Conservation (phyloP, 164 flowering plant species). For the Chimonanthus salicifolius region DNA sequence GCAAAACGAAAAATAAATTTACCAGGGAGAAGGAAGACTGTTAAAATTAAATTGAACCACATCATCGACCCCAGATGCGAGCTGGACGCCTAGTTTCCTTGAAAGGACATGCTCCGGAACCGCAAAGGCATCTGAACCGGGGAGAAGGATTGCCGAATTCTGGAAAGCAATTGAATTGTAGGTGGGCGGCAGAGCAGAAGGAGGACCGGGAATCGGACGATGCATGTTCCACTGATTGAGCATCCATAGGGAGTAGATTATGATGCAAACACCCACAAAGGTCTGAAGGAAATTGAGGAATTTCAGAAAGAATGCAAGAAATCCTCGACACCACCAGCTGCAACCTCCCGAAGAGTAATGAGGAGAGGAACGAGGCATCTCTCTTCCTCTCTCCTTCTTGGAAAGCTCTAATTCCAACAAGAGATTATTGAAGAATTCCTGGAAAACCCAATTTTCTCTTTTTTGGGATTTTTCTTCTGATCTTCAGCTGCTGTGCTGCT, state of each 20-base stretch:
- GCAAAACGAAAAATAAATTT: background rate
- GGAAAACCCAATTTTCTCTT: background rate
- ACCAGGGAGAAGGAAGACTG: conserved; percentile 68
- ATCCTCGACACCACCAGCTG: conserved; percentile 39
- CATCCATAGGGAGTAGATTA: conserved; percentile 65
- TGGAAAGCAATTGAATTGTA: conserved; percentile 12
- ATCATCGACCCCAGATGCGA: conserved; percentile 28
- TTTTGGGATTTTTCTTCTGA: background rate
- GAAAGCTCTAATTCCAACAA: background rate
- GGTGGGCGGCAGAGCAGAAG: conserved; percentile 29
- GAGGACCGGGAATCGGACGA: conserved; percentile 22
- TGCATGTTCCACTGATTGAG: conserved; percentile 58
- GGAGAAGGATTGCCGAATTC: conserved; percentile 5
- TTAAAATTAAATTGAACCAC: conserved; percentile 18
- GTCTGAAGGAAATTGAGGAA: conserved; percentile 63
- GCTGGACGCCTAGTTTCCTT: conserved; percentile 17
- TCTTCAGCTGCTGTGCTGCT: background rate
- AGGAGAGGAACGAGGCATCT: conserved; percentile 1
- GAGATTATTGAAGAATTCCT: background rate
- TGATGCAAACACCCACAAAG: conserved; percentile 55
- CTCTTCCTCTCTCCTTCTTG: background rate
- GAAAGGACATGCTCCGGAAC: conserved; percentile 8
- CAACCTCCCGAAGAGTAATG: background rate
- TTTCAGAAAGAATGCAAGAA: conserved; percentile 48
- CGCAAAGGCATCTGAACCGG: conserved; percentile 1